A percentile compares a stretch with the other conserved stretches of the same genome.
Evolutionary conservation across 2,329 filamentous ascomycete species (phyloP).

Genomic region (Elsinoe batatas): DNA sequence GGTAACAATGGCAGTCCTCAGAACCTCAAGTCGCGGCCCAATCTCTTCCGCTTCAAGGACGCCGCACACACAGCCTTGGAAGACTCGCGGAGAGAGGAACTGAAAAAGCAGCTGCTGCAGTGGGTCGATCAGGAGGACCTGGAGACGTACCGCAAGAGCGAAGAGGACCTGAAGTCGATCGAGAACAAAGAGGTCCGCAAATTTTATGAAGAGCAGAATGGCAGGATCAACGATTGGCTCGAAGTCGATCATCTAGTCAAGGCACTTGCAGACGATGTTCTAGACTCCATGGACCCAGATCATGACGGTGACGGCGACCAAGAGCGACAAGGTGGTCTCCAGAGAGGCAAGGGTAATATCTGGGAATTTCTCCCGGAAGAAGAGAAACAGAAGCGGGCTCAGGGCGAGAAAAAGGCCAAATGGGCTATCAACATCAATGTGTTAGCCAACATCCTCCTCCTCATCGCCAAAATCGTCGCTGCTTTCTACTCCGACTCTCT

Average conservation of each 20-base stretch:
- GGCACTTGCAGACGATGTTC: constrained; percentile 47
- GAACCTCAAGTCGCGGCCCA: constrained; percentile 20
- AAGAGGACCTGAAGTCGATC: constrained; percentile 44
- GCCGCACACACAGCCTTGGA: constrained; percentile 38
- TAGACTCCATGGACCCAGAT: constrained; percentile 52
- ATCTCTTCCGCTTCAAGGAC: constrained; percentile 38
- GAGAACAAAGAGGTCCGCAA: constrained; percentile 43
- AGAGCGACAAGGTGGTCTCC: constrained; percentile 44
- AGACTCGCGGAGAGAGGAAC: constrained; percentile 34
- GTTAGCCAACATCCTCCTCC: constrained; percentile 48
- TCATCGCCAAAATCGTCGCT: constrained; percentile 47
- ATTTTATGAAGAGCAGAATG: constrained; percentile 49
- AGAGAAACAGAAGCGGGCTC: constrained; percentile 40
- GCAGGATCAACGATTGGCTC: constrained; percentile 46
- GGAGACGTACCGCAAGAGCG: constrained; percentile 42
- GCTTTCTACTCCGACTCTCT: constrained; percentile 48
- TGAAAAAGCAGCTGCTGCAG: constrained; percentile 42
- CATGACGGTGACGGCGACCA: constrained; percentile 47
- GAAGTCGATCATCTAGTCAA: constrained; percentile 50
- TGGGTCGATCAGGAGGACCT: constrained; percentile 38
- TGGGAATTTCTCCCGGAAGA: constrained; percentile 47
- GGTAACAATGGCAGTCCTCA: constrained; percentile 15
- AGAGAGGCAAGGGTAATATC: constrained; percentile 41
- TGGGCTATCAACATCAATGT: constrained; percentile 54
- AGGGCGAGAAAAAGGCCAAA: constrained; percentile 39